Base-by-base conservation (phyloP, 495 filamentous ascomycete genomes). In the Aspergillus coremiiformis region DNA sequence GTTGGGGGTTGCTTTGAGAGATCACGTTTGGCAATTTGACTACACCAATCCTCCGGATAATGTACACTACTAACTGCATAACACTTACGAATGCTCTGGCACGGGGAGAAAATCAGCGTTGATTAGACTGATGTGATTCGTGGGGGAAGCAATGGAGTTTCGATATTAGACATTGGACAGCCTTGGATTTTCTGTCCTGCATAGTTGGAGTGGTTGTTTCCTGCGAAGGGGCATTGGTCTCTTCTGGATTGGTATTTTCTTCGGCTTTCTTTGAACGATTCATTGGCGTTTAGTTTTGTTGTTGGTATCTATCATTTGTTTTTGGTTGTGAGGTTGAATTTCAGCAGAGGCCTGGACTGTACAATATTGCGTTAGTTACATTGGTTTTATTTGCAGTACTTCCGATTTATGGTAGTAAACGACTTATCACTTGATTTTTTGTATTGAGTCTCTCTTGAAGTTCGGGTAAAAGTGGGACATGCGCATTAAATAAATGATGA, bases 401-500 rank as follows among this genome's bases (percentile, higher is more conserved):
- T n/a, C 12, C 12, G 5, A n/a, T 35, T 4, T 5, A 35, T n/a
- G 32, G 10, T 3, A n/a, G 5, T 1, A n/a, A 35, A 3, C 5
- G 12, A n/a, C n/a, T n/a, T 10, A 35, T 14, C 2, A n/a, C 14
- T 14, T 14, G 2, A 35, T 10, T 14, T 10, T 2, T n/a, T 35
- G 12, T 35, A 35, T 12, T 2, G 11, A 32, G 14, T 35, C 27
- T 9, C 14, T 12, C 2, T 14, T 15, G 9, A 8, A 35, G 5
- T 33, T 35, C 27, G 29, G 45, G 45, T 20, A 27, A 45, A 53
- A 53, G 50, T 53, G 50, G 50, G 50, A 53, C 50, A 35, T 42
- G 4, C 50, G 50, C 50, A 53, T 53, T 47, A 27, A 6, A 51
- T n/a, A n/a, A n/a, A n/a, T n/a, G n/a, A n/a, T n/a, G n/a, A n/a